Conservation (phyloP, 2,329 filamentous ascomycete genomes). For the Fusarium staphyleae region DNA sequence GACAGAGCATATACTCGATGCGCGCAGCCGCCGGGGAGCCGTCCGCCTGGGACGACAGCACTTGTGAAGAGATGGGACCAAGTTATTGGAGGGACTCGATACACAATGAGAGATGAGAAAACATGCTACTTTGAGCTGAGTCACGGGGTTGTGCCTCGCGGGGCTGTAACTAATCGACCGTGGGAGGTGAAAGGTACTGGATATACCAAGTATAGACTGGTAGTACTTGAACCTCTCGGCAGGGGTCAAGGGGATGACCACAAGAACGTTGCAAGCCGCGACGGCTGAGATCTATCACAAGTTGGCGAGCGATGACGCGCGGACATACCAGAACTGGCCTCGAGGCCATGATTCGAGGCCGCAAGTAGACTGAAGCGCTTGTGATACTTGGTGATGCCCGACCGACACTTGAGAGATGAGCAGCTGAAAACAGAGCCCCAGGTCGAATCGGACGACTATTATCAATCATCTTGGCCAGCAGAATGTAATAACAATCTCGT, state of each 20-base stretch:
- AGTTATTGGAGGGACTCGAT: conserved; percentile 22
- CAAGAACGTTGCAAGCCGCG: conserved; percentile 19
- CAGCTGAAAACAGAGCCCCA: conserved; percentile 18
- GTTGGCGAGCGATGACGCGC: conserved; percentile 18
- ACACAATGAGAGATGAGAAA: conserved; percentile 19
- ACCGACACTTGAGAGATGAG: conserved; percentile 23
- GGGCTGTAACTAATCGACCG: conserved; percentile 34
- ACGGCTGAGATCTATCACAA: conserved; percentile 38
- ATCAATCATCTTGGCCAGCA: not conserved
- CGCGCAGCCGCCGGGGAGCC: conserved; percentile 29
- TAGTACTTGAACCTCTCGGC: conserved; percentile 2
- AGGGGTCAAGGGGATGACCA: conserved; percentile 17
- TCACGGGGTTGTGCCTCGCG: conserved; percentile 35
- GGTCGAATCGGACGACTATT: conserved; percentile 20
- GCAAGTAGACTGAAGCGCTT: not conserved
- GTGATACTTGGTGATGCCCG: conserved; percentile 22
- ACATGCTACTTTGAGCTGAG: conserved; percentile 29
- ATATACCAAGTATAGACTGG: conserved; percentile 10
- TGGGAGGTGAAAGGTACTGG: conserved; percentile 17
- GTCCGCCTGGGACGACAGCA: conserved; percentile 10
- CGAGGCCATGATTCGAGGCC: not conserved
- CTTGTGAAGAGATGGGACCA: conserved; percentile 12
- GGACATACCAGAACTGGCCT: not conserved
- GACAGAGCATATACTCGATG: conserved; percentile 21
- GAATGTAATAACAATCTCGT: conserved; percentile 21